A percentile compares a stretch with the other conserved stretches of the same genome.
phyloP scores from a whole-genome alignment of 495 filamentous ascomycete genomes.

The Cercophora newfieldiana region DNA sequence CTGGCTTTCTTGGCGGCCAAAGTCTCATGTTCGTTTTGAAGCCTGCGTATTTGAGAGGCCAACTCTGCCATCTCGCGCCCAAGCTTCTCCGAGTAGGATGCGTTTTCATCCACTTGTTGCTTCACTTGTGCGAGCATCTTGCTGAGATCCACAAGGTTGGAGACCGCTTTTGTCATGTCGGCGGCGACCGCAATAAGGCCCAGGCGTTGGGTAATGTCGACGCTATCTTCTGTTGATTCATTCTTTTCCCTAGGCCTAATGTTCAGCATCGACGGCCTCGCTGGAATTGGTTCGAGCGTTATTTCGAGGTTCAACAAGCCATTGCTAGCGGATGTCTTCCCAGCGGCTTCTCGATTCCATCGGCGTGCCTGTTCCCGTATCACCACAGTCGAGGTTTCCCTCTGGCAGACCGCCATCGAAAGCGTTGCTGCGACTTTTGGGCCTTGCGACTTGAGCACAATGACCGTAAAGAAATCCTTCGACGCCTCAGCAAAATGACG shows the following conservation, averaged over 20 bases:
- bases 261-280: background rate
- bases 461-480: background rate
- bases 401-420: background rate
- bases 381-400: background rate
- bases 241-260: background rate
- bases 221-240: background rate
- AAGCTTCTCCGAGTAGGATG: background rate
- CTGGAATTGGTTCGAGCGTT: background rate
- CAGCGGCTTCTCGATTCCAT: background rate
- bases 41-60: too few relatives aligned
- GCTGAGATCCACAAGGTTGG: background rate
- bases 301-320: background rate
- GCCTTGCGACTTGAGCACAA: background rate
- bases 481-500: background rate
- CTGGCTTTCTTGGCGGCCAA: background rate
- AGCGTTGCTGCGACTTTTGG: background rate
- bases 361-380: background rate
- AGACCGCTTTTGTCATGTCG: background rate
- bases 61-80: too few relatives aligned
- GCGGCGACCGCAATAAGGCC: background rate
- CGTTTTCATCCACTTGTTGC: background rate
- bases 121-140: background rate
- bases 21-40: too few relatives aligned
- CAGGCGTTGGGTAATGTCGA: background rate
- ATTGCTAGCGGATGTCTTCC: background rate